These are phyloP conservation scores for Chloropicon primus DNA, from an alignment of 139 green algal species.

Conservation along the genomic window DNA sequence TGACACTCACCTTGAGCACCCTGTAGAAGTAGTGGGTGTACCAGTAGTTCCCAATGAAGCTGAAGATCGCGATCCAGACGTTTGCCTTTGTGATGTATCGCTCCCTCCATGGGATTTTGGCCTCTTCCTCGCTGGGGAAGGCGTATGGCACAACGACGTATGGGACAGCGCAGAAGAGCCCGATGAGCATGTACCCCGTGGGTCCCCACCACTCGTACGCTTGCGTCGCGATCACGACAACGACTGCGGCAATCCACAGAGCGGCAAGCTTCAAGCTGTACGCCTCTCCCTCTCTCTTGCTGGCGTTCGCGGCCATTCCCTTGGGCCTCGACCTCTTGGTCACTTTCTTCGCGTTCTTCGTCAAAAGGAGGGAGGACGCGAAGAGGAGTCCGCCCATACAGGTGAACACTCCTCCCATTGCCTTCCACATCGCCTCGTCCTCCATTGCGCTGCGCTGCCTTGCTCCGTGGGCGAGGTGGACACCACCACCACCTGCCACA, in stretches of 20 bases:
- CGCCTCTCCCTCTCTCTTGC: background rate
- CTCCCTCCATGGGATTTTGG: background rate
- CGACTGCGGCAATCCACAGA: background rate
- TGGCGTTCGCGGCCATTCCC: background rate
- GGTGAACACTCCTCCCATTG: no score
- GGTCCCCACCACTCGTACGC: conserved; percentile 12
- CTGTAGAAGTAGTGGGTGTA: conserved; percentile 99
- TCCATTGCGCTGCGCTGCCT: no score
- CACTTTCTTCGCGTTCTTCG: background rate
- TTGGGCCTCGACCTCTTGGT: background rate
- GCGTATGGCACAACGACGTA: background rate
- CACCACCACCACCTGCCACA: no score
- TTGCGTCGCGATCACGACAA: conserved; percentile 10
- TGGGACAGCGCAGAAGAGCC: conserved; percentile 9
- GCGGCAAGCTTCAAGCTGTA: background rate
- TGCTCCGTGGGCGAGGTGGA: no score
- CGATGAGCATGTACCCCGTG: conserved; percentile 15
- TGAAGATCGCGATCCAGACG: conserved; percentile 90
- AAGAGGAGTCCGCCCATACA: background rate
- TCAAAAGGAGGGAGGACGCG: background rate
- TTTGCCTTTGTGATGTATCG: conserved; percentile 59
- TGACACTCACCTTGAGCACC: conserved; percentile 16
- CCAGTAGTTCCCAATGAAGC: conserved; percentile 97
- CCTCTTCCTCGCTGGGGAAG: conserved; percentile 2
- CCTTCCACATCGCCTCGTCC: no score